These are phyloP conservation scores for Neovahlkampfia damariscottae DNA, from an alignment of 78 protist species.

Conservation along the genomic window DNA sequence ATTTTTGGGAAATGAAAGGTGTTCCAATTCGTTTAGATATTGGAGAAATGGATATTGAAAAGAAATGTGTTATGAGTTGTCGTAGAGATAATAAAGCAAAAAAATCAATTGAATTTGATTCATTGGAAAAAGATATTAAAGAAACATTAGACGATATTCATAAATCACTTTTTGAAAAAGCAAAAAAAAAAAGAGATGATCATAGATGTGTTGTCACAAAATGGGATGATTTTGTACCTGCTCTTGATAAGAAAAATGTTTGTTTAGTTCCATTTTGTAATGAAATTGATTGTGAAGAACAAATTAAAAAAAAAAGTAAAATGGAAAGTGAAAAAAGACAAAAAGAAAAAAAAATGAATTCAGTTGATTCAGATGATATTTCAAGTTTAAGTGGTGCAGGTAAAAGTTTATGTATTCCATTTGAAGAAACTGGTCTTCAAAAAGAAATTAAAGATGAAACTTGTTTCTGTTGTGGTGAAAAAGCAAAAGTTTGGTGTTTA, in stretches of 20 bases:
- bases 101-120: not conserved
- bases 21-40: slow-evolving; percentile 91
- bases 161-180: slow-evolving; percentile 36
- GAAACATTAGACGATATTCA: slow-evolving; percentile 55
- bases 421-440: slow-evolving; percentile 17
- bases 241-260: slow-evolving; percentile 34
- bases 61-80: slow-evolving; percentile 26
- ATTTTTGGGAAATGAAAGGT: slow-evolving; percentile 90
- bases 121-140: not conserved
- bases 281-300: slow-evolving; percentile 57
- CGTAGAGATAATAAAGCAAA: slow-evolving; percentile 60
- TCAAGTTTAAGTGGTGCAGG: slow-evolving; percentile 69
- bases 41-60: slow-evolving; percentile 83
- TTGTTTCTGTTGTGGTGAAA: slow-evolving; percentile 26
- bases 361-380: slow-evolving; percentile 31
- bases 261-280: slow-evolving; percentile 73
- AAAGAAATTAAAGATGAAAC: not conserved
- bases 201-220: not conserved
- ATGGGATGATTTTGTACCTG: slow-evolving; percentile 73
- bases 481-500: slow-evolving; percentile 9
- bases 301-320: slow-evolving; percentile 42
- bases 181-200: slow-evolving; percentile 44
- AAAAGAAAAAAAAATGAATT: not conserved
- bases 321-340: slow-evolving; percentile 15
- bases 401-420: slow-evolving; percentile 82